phyloP scores from a whole-genome alignment of 1,139 yeast species.

The Lodderomyces pseudojiufengensis region DNA sequence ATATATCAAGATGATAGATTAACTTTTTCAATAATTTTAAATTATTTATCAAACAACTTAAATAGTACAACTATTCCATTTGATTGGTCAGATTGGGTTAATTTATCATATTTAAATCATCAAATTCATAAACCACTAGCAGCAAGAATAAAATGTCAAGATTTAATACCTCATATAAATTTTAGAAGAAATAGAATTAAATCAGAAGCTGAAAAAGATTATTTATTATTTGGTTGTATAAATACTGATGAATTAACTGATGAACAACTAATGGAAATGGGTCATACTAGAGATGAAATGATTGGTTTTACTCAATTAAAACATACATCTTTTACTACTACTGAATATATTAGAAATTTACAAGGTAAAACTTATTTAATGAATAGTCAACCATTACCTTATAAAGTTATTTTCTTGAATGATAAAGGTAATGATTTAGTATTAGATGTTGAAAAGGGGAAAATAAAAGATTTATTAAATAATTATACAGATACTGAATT shows the following conservation, averaged over 20 bases:
- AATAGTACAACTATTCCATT: constrained; percentile 27
- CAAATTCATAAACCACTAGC: constrained; percentile 25
- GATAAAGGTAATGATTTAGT: constrained; percentile 17
- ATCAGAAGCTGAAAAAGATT: constrained; percentile 3
- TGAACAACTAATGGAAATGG: constrained; percentile 15
- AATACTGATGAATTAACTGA: constrained; percentile 16
- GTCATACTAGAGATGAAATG: constrained; percentile 16
- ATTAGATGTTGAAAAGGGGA: constrained; percentile 8
- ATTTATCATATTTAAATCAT: constrained; percentile 31
- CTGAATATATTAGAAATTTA: constrained; percentile 19
- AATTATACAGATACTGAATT: constrained; percentile 3
- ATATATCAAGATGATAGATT: constrained; percentile 10
- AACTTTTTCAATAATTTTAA: constrained; percentile 8
- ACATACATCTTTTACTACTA: constrained; percentile 16
- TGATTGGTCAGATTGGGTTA: constrained; percentile 26
- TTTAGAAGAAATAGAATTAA: constrained; percentile 1
- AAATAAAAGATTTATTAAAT: background rate
- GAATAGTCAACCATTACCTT: constrained; percentile 21
- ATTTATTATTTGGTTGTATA: constrained; percentile 15
- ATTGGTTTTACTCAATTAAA: constrained; percentile 19
- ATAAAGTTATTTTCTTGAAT: constrained; percentile 20
- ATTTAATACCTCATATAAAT: constrained; percentile 7
- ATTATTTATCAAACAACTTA: constrained; percentile 1
- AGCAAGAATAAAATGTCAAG: constrained; percentile 19
- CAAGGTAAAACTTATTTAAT: constrained; percentile 22